Percentiles rank a stretch among this genome's conserved stretches.
Conservation (phyloP, 78 protist species). For the Dictyostelium capitatum region DNA sequence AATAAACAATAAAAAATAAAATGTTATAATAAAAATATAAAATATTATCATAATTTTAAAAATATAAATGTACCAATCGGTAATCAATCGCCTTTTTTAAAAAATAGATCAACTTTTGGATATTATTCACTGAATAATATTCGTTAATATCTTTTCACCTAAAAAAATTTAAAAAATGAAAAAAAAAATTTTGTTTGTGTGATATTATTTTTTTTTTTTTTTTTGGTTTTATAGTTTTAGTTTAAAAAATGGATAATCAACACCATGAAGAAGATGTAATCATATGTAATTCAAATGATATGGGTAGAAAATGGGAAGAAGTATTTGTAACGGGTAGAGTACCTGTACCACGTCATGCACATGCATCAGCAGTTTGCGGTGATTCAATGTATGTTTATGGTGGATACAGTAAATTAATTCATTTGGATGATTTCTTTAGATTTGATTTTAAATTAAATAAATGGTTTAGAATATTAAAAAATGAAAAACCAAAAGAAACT, state of each 20-base stretch:
- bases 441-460: constrained; percentile 1
- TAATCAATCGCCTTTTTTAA: too few species aligned
- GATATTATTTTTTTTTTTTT: neutral
- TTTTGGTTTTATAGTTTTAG: neutral
- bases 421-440: constrained; percentile 45
- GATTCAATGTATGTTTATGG: constrained; percentile 33
- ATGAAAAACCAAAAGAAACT: neutral
- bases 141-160: too few species aligned
- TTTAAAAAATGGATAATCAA: neutral
- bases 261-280: neutral
- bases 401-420: constrained; percentile 47
- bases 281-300: neutral
- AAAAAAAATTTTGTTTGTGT: neutral
- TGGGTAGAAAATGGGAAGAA: neutral
- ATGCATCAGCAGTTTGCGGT: neutral
- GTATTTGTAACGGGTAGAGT: constrained; percentile 3
- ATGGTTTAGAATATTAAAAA: constrained; percentile 31
- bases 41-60: too few species aligned
- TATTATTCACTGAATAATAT: too few species aligned
- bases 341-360: constrained; percentile 30
- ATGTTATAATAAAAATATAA: too few species aligned
- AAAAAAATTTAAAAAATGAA: neutral
- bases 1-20: neutral
- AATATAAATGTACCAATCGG: too few species aligned
- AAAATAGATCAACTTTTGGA: too few species aligned